phyloP scores from a whole-genome alignment of 306 rosid species.

The Inga oerstediana region DNA sequence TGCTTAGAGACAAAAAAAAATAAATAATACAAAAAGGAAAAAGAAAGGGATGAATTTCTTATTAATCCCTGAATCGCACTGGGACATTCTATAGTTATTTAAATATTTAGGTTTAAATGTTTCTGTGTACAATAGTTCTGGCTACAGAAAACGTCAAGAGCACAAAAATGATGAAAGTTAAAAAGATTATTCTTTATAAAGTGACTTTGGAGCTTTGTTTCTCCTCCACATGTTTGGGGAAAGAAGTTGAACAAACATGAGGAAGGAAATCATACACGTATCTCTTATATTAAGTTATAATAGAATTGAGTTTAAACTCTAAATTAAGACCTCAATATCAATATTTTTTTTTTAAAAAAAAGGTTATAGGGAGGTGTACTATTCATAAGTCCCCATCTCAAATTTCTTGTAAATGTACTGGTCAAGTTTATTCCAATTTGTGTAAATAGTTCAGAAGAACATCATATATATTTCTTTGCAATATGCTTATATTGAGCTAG shows the following conservation, averaged over 20 bases:
- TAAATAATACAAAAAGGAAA: not conserved
- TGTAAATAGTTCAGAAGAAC: no score
- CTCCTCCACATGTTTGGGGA: constrained; percentile 21
- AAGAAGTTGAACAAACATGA: not conserved
- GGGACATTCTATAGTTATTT: not conserved
- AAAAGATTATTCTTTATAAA: constrained; percentile 16
- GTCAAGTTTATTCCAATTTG: not conserved
- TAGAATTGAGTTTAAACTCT: not conserved
- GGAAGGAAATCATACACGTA: not conserved
- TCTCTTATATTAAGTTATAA: not conserved
- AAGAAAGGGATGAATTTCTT: not conserved
- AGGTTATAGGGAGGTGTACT: not conserved
- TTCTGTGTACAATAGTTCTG: not conserved
- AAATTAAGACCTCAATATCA: not conserved
- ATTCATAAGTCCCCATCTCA: not conserved
- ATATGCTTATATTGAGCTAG: no score
- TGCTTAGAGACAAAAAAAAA: not conserved
- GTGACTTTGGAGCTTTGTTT: constrained; percentile 36
- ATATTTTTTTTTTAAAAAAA: not conserved
- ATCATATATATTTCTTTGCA: no score
- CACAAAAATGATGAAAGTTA: constrained; percentile 1
- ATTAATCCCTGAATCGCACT: not conserved
- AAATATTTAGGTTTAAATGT: not conserved
- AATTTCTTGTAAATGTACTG: not conserved
- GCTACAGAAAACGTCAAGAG: constrained; percentile 16